phyloP scores from a whole-genome alignment of 129 eudicot species.

The Escallonia herrerae region DNA sequence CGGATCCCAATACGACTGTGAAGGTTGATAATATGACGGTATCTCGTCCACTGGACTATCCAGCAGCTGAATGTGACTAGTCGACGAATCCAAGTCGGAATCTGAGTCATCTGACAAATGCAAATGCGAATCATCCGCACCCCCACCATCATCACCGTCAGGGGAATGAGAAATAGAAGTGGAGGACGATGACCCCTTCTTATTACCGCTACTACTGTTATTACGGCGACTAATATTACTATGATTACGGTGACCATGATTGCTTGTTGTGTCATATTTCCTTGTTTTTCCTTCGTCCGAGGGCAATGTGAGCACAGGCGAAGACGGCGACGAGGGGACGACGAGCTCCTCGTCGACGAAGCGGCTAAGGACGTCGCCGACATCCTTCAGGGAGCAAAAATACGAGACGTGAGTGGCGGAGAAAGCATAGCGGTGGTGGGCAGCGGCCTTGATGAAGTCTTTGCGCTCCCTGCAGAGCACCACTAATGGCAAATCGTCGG shows the following conservation, averaged over 20 bases:
- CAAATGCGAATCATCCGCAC: conserved; percentile 24
- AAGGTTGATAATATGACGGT: background rate
- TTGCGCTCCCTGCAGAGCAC: conserved; percentile 69
- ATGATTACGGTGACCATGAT: background rate
- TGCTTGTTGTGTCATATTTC: background rate
- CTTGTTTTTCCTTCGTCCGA: conserved; percentile 29
- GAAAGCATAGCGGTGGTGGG: conserved; percentile 65
- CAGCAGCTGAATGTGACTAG: conserved; percentile 28
- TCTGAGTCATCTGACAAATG: conserved; percentile 33
- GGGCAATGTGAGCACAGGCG: conserved; percentile 69
- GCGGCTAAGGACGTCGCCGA: conserved; percentile 65
- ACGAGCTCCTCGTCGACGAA: conserved; percentile 85
- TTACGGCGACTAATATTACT: background rate
- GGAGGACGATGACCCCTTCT: conserved; percentile 14
- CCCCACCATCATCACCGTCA: conserved; percentile 22
- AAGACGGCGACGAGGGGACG: conserved; percentile 36
- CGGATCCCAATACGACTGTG: conserved; percentile 17
- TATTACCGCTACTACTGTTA: background rate
- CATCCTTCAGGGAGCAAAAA: conserved; percentile 54
- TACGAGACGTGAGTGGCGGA: conserved; percentile 81
- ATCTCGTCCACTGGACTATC: conserved; percentile 6
- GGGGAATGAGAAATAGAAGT: conserved; percentile 28
- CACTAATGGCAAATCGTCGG: conserved; percentile 69
- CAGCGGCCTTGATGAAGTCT: conserved; percentile 62
- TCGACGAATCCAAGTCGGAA: conserved; percentile 22